These are phyloP conservation scores for Tephrocybe sp. DNA, from an alignment of 768 basidiomycete genomes.

Conservation along the genomic window DNA sequence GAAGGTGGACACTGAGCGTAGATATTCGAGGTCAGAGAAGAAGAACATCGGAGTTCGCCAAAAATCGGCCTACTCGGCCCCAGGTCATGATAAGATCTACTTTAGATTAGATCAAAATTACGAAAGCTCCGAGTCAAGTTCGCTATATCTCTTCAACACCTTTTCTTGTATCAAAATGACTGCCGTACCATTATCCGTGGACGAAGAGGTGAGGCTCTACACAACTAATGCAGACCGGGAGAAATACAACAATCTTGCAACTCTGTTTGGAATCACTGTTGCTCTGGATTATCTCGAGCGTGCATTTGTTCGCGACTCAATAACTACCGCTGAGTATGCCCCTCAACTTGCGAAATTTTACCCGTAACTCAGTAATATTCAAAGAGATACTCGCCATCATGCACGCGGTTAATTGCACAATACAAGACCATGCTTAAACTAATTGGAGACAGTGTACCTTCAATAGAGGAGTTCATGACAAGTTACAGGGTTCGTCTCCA, in stretches of 20 bases:
- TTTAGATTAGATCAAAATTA: not conserved
- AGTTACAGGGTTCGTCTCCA: constrained; percentile 67
- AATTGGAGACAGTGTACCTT: constrained; percentile 85
- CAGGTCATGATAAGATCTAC: not conserved
- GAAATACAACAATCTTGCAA: constrained; percentile 83
- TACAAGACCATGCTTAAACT: constrained; percentile 98
- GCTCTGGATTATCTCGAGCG: constrained; percentile 93
- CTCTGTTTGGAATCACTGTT: constrained; percentile 89
- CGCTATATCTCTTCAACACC: too few relatives aligned
- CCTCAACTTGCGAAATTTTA: constrained; percentile 21
- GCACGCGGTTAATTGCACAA: constrained; percentile 90
- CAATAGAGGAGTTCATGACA: constrained; percentile 89
- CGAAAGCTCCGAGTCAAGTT: too few relatives aligned
- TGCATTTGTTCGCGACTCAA: constrained; percentile 92
- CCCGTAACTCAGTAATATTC: constrained; percentile 16
- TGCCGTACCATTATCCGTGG: constrained; percentile 48
- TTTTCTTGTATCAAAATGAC: constrained; percentile 9
- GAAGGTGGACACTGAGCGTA: not conserved
- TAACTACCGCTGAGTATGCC: constrained; percentile 87
- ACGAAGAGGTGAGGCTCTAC: constrained; percentile 92
- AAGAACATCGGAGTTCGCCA: not conserved
- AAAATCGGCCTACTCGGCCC: too few relatives aligned
- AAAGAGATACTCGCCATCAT: constrained; percentile 94
- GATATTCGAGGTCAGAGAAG: not conserved
- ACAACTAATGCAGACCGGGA: constrained; percentile 88